These are phyloP conservation scores for Catenaria anguillulae DNA, from an alignment of 371 early-diverging fungal species.

Conservation along the genomic window DNA sequence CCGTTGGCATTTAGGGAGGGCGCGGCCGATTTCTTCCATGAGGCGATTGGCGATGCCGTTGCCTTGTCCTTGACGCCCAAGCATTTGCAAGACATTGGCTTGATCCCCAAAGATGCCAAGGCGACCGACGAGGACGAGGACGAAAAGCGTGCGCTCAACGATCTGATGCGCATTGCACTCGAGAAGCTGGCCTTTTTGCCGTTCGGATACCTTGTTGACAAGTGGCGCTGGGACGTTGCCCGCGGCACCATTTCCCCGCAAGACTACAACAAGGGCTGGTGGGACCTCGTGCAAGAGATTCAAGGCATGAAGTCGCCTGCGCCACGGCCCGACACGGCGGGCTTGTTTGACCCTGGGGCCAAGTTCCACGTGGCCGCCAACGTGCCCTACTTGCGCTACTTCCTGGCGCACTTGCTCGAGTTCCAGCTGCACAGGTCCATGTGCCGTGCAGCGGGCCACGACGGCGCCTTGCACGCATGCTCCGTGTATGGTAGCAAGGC, in stretches of 20 bases:
- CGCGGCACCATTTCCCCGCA: constrained; percentile 8
- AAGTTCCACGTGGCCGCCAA: constrained; percentile 12
- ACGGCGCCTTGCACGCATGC: constrained; percentile 16
- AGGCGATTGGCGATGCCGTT: constrained; percentile 17
- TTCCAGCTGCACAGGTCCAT: constrained; percentile 12
- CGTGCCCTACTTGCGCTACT: constrained; percentile 16
- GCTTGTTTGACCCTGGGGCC: constrained; percentile 14
- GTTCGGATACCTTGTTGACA: constrained; percentile 13
- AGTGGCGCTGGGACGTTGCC: constrained; percentile 12
- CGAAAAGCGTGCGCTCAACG: constrained; percentile 12
- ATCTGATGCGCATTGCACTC: constrained; percentile 15
- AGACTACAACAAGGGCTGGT: constrained; percentile 10
- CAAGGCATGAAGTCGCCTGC: constrained; percentile 9
- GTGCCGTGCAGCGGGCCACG: constrained; percentile 11
- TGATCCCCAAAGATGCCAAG: not conserved
- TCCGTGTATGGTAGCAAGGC: constrained; percentile 10
- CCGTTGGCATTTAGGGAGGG: constrained; percentile 12
- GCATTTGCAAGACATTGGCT: constrained; percentile 13
- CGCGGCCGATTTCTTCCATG: constrained; percentile 15
- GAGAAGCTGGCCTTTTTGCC: constrained; percentile 13
- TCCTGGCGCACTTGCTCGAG: constrained; percentile 9
- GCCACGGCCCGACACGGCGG: not conserved
- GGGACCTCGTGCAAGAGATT: constrained; percentile 5
- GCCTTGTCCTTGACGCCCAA: constrained; percentile 12
- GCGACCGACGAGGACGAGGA: not conserved